Percentiles rank a stretch among this genome's conserved stretches.
Conservation (phyloP, 371 early-diverging fungal genomes). For the Actinomucor elegans region DNA sequence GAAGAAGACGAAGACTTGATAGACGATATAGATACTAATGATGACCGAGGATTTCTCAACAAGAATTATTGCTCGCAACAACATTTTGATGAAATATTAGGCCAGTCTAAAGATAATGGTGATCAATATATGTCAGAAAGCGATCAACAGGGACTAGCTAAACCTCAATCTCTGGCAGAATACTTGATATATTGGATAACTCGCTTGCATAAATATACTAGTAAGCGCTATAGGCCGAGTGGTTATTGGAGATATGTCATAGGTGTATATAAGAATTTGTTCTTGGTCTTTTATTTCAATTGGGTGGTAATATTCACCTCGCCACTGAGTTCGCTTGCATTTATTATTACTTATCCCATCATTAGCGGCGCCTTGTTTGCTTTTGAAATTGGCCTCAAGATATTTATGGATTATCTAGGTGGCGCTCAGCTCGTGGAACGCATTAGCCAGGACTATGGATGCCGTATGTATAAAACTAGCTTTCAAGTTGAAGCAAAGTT, state of each 20-base stretch:
- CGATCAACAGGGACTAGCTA: background rate
- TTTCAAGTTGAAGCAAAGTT: background rate
- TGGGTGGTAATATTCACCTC: slow-evolving; percentile 23
- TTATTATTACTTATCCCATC: slow-evolving; percentile 25
- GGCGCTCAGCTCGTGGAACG: slow-evolving; percentile 23
- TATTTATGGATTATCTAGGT: slow-evolving; percentile 34
- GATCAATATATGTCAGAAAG: background rate
- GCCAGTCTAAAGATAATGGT: background rate
- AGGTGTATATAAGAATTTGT: slow-evolving; percentile 27
- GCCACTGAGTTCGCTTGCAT: slow-evolving; percentile 30
- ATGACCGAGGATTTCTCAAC: background rate
- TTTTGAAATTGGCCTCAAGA: slow-evolving; percentile 26
- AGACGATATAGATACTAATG: too few relatives aligned
- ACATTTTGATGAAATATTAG: background rate
- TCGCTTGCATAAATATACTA: background rate
- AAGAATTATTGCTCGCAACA: background rate
- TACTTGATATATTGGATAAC: slow-evolving; percentile 1
- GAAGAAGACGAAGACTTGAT: background rate
- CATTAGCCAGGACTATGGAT: slow-evolving; percentile 24
- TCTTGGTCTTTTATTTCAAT: slow-evolving; percentile 39
- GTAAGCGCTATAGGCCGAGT: slow-evolving; percentile 12
- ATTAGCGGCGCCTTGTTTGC: slow-evolving; percentile 20
- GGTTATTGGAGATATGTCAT: slow-evolving; percentile 25
- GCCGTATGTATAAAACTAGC: background rate
- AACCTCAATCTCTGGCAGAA: slow-evolving; percentile 2